These are phyloP conservation scores for Pichia sp. DNA, from an alignment of 1,139 yeast species.

Conservation along the genomic window DNA sequence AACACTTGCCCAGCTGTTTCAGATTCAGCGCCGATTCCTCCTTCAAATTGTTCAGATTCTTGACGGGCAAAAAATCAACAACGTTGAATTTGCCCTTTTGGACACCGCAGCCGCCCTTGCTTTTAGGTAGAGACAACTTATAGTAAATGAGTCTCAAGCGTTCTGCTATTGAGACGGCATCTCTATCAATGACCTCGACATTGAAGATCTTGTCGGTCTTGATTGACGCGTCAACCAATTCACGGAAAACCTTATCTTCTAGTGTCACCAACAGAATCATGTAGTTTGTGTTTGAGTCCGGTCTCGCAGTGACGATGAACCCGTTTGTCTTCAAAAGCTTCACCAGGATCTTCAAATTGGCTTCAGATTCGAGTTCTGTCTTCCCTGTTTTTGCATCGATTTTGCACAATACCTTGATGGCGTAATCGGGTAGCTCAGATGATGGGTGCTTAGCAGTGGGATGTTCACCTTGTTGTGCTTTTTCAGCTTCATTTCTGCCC, in stretches of 20 bases:
- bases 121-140: conserved; percentile 36
- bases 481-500: neutral
- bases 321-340: conserved; percentile 34
- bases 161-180: conserved; percentile 39
- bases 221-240: conserved; percentile 22
- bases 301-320: conserved; percentile 46
- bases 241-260: conserved; percentile 28
- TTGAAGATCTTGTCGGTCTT: conserved; percentile 33
- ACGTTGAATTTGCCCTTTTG: conserved; percentile 47
- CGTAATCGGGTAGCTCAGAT: conserved; percentile 18
- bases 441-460: too few species aligned
- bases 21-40: conserved; percentile 24
- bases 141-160: conserved; percentile 47
- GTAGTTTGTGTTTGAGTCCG: conserved; percentile 33
- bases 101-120: conserved; percentile 50
- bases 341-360: conserved; percentile 31
- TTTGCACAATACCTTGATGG: conserved; percentile 18
- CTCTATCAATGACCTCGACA: conserved; percentile 25
- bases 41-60: conserved; percentile 30
- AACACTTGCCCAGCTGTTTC: conserved; percentile 7
- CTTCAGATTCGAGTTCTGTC: conserved; percentile 28
- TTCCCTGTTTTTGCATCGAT: conserved; percentile 23
- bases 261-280: conserved; percentile 47
- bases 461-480: too few species aligned
- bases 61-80: conserved; percentile 46